Evolutionary conservation across 2,329 filamentous ascomycete genomes (phyloP).

Genomic region (Rhinocladiella similis): DNA sequence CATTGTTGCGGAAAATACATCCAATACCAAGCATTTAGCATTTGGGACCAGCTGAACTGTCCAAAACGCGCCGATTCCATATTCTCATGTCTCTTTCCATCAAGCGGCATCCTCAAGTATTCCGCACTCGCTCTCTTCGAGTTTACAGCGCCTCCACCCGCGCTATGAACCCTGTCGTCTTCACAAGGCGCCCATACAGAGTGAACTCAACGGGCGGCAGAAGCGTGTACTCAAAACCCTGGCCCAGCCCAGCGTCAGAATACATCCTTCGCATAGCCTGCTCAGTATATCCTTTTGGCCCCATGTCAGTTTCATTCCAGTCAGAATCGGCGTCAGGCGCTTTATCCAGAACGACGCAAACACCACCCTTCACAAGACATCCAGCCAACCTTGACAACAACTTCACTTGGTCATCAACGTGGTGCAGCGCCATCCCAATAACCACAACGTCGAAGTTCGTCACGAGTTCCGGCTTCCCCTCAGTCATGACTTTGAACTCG

Average conservation of each 20-base stretch:
- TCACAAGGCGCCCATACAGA: background rate
- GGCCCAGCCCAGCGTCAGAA: background rate
- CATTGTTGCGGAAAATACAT: too few species aligned
- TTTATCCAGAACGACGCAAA: background rate
- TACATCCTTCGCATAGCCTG: background rate
- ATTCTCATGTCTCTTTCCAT: too few species aligned
- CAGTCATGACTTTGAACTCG: background rate
- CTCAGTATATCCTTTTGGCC: background rate
- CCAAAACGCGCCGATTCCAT: too few species aligned
- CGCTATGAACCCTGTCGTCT: background rate
- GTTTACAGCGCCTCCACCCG: background rate
- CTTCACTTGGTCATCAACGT: background rate
- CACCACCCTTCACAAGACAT: background rate
- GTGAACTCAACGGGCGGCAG: background rate
- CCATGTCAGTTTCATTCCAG: background rate
- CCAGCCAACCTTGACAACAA: background rate
- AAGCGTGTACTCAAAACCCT: background rate
- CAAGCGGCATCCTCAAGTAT: too few species aligned
- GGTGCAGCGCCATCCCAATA: background rate
- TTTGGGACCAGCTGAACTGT: too few species aligned
- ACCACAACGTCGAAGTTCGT: background rate
- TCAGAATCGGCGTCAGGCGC: background rate
- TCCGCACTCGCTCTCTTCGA: too few species aligned
- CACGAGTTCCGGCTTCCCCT: background rate
- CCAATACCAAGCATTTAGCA: too few species aligned